Percentiles rank a stretch among this genome's conserved stretches.
These are phyloP conservation scores for Rhizophagus clarus DNA, from an alignment of 192 early-diverging fungal genomes.

Conservation along the genomic window DNA sequence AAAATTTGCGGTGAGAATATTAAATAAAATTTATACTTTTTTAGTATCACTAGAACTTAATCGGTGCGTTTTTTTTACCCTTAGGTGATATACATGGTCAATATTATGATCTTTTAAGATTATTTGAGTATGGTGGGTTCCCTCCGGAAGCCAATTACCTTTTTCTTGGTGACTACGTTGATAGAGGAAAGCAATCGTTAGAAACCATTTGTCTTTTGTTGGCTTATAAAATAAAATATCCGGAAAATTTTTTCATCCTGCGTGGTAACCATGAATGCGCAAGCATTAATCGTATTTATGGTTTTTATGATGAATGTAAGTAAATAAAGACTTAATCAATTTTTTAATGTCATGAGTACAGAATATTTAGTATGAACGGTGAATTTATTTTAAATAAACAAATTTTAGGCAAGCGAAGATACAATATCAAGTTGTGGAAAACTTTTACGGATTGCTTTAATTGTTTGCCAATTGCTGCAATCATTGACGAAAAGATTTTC, in stretches of 20 bases:
- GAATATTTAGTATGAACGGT: background rate
- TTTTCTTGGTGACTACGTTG: slow-evolving; percentile 97
- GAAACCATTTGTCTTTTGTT: slow-evolving; percentile 97
- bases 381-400: background rate
- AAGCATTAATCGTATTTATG: slow-evolving; percentile 96
- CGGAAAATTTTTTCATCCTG: slow-evolving; percentile 99
- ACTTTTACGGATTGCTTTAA: slow-evolving; percentile 99
- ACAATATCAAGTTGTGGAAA: slow-evolving; percentile 99
- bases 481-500: slow-evolving; percentile 98
- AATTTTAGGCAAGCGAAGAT: slow-evolving; percentile 82
- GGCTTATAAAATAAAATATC: slow-evolving; percentile 99
- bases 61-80: background rate
- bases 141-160: slow-evolving; percentile 96
- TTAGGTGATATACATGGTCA: slow-evolving; percentile 86
- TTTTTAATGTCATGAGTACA: background rate
- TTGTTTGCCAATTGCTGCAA: slow-evolving; percentile 95
- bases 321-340: background rate
- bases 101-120: slow-evolving; percentile 94
- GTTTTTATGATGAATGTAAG: slow-evolving; percentile 98
- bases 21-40: background rate
- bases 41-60: too few species aligned
- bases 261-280: slow-evolving; percentile 99
- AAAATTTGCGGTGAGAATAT: slow-evolving; percentile 85
- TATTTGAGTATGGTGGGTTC: slow-evolving; percentile 96
- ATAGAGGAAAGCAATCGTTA: slow-evolving; percentile 95